phyloP scores from a whole-genome alignment of 306 rosid genomes.

The Arachis hypogaea region DNA sequence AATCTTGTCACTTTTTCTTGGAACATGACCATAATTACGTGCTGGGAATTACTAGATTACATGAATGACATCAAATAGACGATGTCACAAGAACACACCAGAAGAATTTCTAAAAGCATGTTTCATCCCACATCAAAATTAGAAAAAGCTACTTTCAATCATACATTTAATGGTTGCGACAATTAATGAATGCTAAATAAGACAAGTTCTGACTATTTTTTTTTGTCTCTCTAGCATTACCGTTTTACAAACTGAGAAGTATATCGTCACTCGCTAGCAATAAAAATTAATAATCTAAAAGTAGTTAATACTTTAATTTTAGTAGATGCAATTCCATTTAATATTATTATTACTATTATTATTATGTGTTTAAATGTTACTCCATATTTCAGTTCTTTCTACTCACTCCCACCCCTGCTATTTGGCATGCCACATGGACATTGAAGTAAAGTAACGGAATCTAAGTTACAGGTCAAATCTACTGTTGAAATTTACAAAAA shows the following conservation, averaged over 20 bases:
- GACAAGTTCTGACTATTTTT: too few relatives aligned
- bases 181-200: too few relatives aligned
- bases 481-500: constrained; percentile 17
- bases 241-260: too few relatives aligned
- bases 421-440: constrained; percentile 12
- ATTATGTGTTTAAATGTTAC: neutral
- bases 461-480: neutral
- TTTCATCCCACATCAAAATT: constrained; percentile 18
- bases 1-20: neutral
- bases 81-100: neutral
- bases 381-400: neutral
- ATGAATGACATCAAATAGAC: constrained; percentile 9
- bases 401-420: neutral
- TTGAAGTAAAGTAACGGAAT: constrained; percentile 16
- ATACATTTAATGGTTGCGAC: too few relatives aligned
- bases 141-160: neutral
- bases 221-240: too few relatives aligned
- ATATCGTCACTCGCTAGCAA: too few relatives aligned
- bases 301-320: too few relatives aligned
- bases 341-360: neutral
- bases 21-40: neutral
- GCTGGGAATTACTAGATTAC: neutral
- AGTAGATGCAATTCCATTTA: neutral
- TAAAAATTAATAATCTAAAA: too few relatives aligned
- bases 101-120: constrained; percentile 2